Evolutionary conservation across 1,284 basidiomycete genomes (phyloP), one percentile per base, ranked within the genome.

Genomic region (Fistulinella staudtii): DNA sequence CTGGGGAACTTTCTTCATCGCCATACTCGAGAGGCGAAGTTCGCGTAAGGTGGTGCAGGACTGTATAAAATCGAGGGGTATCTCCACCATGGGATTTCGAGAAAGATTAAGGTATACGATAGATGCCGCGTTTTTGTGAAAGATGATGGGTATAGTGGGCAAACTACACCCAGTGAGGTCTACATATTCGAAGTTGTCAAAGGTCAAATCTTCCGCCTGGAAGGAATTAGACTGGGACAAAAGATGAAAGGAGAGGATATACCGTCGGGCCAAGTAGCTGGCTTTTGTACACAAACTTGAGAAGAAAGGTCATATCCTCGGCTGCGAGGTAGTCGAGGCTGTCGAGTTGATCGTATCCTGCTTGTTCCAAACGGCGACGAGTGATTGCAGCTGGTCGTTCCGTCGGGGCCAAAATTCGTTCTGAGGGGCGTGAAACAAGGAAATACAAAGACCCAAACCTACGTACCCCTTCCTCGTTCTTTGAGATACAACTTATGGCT

Each of bases 11-110:
- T 88, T 85, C 70, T 97, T 98, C 73, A 97, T 85, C 11, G 91
- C 89, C 84, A 97, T 93, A 55, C 92, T 83, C n/a, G 87, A 87
- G 43, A 99, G 74, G 8, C 87, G 82, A 39, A 99, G 79, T 57
- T 95, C 93, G 40, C 85, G 84, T 23, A 99, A 76, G 5, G 74
- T 80, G 3, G 79, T 82, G 61, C 93, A 97, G 9, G 87, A 82
- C 66, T 98, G 91, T 41, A 97, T 87, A 63, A 99, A 99, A 68
- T 99, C 96, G 39, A 92, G 80, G 0, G 96, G 96, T 28, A 99
- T 85, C 64, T 99, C 95, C 43, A 94, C 80, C 79, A 96, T 93
- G 1, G 95, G 93, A 61, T 99, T 99, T 47, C 89, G 82, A 3
- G 93, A 95, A 8, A 99, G 77, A 55, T 93, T 92, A 47, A 99